A percentile compares a stretch with the other conserved stretches of the same genome.
phyloP scores from a whole-genome alignment of 1,139 yeast genomes.

The Yamadazyma atmosphaerica region DNA sequence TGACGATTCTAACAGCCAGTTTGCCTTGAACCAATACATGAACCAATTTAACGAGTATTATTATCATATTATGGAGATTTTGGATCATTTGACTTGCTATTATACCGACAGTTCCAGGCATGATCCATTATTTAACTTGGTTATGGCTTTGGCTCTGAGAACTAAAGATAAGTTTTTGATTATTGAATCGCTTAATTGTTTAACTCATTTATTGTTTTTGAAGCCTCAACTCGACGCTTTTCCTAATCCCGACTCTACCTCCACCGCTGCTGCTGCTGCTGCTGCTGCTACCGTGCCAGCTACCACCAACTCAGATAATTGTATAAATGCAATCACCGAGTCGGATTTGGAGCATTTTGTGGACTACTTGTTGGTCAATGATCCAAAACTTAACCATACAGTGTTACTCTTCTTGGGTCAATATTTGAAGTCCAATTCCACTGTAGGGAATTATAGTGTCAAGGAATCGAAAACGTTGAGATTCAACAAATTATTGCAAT shows the following conservation, averaged over 20 bases:
- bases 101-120: constrained; percentile 69
- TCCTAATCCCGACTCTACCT: not conserved
- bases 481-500: constrained; percentile 33
- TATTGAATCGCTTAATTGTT: constrained; percentile 43
- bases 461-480: constrained; percentile 35
- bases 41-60: constrained; percentile 60
- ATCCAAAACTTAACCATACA: constrained; percentile 33
- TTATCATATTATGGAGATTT: constrained; percentile 71
- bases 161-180: constrained; percentile 58
- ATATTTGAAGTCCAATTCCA: constrained; percentile 41
- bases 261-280: not conserved
- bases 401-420: constrained; percentile 40
- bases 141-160: constrained; percentile 45
- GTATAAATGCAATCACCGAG: constrained; percentile 41
- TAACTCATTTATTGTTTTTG: constrained; percentile 40
- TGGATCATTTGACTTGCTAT: constrained; percentile 83
- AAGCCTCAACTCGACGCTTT: not conserved
- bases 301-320: constrained; percentile 25
- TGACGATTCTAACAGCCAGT: constrained; percentile 14
- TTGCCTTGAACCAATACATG: constrained; percentile 24
- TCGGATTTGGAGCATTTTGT: constrained; percentile 33
- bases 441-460: constrained; percentile 32
- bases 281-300: constrained; percentile 5
- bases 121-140: constrained; percentile 57
- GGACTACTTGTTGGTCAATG: constrained; percentile 35